phyloP scores from a whole-genome alignment of 2,329 filamentous ascomycete species.

The Pseudogymnoascus sp. region DNA sequence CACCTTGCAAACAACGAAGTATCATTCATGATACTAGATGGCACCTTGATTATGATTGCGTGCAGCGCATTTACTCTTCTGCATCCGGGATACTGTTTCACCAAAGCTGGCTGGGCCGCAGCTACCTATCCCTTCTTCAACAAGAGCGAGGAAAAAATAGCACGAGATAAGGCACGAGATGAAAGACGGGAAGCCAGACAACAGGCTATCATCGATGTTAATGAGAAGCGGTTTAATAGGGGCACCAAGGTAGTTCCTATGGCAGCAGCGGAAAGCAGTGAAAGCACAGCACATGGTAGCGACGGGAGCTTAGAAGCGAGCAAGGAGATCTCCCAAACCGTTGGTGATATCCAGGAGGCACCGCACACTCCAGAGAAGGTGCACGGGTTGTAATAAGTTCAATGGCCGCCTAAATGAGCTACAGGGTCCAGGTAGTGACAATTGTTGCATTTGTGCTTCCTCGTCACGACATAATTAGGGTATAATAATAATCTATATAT shows the following conservation, averaged over 20 bases:
- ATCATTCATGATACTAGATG: conserved; percentile 37
- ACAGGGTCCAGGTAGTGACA: background rate
- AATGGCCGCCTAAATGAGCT: background rate
- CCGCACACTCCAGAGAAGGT: background rate
- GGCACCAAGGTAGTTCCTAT: background rate
- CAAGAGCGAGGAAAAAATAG: background rate
- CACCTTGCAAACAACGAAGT: conserved; percentile 36
- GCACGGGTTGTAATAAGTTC: background rate
- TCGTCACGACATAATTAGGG: background rate
- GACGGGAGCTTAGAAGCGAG: background rate
- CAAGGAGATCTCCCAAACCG: background rate
- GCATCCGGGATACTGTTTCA: background rate
- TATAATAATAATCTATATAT: background rate
- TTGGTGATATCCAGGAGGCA: background rate
- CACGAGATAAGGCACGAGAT: background rate
- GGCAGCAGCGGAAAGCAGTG: background rate
- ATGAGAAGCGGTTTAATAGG: background rate
- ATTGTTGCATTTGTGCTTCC: background rate
- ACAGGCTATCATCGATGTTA: background rate
- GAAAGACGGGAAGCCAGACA: background rate
- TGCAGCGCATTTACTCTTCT: background rate
- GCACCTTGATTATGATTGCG: conserved; percentile 31
- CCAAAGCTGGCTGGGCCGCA: background rate
- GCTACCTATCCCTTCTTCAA: background rate
- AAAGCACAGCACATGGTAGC: background rate